A percentile compares a stretch with the other conserved stretches of the same genome.
phyloP scores from a whole-genome alignment of 345 rosid genomes.

The Hirschfeldia incana region DNA sequence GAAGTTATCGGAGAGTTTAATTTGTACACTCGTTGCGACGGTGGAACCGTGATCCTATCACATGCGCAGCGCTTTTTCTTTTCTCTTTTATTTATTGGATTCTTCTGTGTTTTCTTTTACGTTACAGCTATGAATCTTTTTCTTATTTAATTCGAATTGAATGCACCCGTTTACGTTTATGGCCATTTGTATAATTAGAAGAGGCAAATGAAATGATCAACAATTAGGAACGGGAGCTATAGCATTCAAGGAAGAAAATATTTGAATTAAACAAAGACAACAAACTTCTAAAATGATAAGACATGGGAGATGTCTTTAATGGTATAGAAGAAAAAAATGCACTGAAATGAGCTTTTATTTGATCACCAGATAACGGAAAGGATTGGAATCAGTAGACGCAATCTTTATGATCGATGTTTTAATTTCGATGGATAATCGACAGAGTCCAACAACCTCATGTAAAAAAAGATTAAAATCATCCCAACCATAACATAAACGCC shows the following conservation, averaged over 20 bases:
- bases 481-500: not conserved
- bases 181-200: not conserved
- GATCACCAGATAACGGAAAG: not conserved
- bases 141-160: not conserved
- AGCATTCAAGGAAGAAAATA: no score
- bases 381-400: not conserved
- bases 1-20: not conserved
- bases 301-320: no score
- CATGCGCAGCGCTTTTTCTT: not conserved
- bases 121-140: not conserved
- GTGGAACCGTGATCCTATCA: conserved; percentile 17
- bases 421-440: conserved; percentile 12
- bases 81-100: not conserved
- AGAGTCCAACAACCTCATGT: not conserved
- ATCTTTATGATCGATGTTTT: not conserved
- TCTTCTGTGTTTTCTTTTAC: not conserved
- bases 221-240: not conserved
- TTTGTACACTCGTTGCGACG: conserved; percentile 22
- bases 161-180: not conserved
- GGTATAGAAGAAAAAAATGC: not conserved
- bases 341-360: not conserved
- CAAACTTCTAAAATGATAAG: no score
- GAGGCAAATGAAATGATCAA: not conserved
- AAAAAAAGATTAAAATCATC: not conserved
- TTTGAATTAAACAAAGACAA: no score